Evolutionary conservation across 2,329 filamentous ascomycete genomes (phyloP), one percentile per base, ranked within the genome.

Genomic region (Aureobasidium lini): DNA sequence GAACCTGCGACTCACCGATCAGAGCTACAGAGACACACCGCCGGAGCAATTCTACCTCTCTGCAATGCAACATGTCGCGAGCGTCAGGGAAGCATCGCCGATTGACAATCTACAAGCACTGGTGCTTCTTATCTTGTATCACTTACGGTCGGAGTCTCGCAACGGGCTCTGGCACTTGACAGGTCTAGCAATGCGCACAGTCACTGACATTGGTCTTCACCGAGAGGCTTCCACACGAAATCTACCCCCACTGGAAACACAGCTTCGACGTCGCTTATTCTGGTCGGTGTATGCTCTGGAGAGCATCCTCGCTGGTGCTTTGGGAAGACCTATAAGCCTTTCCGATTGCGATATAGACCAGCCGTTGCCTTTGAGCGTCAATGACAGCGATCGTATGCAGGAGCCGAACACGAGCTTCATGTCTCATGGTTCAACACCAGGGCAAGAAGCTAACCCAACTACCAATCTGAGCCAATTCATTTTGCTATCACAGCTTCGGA

Each of bases 111-210:
- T 52, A 4, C 32, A 52, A 15, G 48, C 48, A 1, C 28, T 52
- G 34, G 48, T 52, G 10, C 48, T 52, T 15, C 48, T 52, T 15
- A 39, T 52, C 6, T 32, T 52, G 16, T 52, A 52, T 9, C 48
- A 52, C 11, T 15, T 52, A 10, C 48, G 48, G 8, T 52, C 48
- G 13, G 48, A 52, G 48, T 37, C 32, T 18, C 48, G 36, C 2
- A 37, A 52, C 5, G 48, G 48, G 6, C 48, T 52, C 28, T 52
- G 48, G 48, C 48, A 52, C 16, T n/a, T 52, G 34, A 52, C 48
- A 28, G 48, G 48, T 2, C n/a, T 52, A 16, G 48, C 48, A 10
- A 52, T 52, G 48, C 32, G 48, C 7, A 52, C 48, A 28, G 48
- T 52, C 2, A 52, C 48, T 4, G 48, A 52, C 32, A 37, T 52